Evolutionary conservation across 2,329 filamentous ascomycete genomes (phyloP).

Genomic region (Aspergillus sp.): DNA sequence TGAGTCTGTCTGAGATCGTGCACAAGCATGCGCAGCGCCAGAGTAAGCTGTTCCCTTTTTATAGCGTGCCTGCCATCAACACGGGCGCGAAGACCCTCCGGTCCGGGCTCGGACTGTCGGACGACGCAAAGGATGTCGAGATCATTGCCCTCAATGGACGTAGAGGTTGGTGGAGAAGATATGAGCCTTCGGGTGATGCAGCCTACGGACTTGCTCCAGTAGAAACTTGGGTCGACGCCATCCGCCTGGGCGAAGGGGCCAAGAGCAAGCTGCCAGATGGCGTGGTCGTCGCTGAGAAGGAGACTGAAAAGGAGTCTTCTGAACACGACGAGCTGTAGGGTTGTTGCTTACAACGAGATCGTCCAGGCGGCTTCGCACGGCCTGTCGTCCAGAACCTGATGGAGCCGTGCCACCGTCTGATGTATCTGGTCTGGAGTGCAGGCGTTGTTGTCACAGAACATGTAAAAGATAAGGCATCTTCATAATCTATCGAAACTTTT

Average conservation of each 20-base stretch:
- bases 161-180: slow-evolving; percentile 80
- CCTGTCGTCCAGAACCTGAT: no score
- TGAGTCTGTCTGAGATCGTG: slow-evolving; percentile 68
- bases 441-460: neutral
- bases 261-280: slow-evolving; percentile 73
- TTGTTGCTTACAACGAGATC: neutral
- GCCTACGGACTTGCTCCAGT: slow-evolving; percentile 57
- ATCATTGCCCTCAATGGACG: slow-evolving; percentile 82
- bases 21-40: slow-evolving; percentile 69
- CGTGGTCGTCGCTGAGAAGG: slow-evolving; percentile 47
- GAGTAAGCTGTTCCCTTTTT: slow-evolving; percentile 78
- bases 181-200: slow-evolving; percentile 55
- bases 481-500: slow-evolving; percentile 1
- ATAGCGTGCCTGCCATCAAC: slow-evolving; percentile 66
- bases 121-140: slow-evolving; percentile 55
- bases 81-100: slow-evolving; percentile 56
- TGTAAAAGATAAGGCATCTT: neutral
- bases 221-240: slow-evolving; percentile 86
- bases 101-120: slow-evolving; percentile 60
- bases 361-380: neutral
- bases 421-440: neutral
- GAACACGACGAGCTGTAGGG: slow-evolving; percentile 46
- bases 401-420: neutral
- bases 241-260: slow-evolving; percentile 80
- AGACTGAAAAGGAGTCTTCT: slow-evolving; percentile 34